These are phyloP conservation scores for Geotrichum histeridarum DNA, from an alignment of 1,139 yeast species.

Conservation along the genomic window DNA sequence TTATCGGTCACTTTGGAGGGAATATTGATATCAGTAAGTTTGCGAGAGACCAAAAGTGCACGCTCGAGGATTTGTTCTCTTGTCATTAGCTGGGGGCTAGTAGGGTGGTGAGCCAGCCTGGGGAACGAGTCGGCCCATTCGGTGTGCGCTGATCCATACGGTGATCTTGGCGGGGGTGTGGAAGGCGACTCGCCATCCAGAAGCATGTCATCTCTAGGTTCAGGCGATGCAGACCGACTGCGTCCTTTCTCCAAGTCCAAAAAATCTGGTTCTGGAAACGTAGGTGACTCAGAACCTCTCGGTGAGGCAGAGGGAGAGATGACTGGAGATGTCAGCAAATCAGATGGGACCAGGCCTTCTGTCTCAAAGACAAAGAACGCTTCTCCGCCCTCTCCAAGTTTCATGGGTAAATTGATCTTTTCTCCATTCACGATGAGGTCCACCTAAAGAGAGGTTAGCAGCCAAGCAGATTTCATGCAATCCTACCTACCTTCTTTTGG, in stretches of 20 bases:
- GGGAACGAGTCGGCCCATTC: slow-evolving; percentile 16
- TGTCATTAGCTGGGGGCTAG: slow-evolving; percentile 27
- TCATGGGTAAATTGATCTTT: slow-evolving; percentile 85
- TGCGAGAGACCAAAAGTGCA: slow-evolving; percentile 63
- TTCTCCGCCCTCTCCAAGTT: slow-evolving; percentile 95
- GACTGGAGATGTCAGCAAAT: slow-evolving; percentile 87
- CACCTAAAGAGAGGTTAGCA: slow-evolving; percentile 39
- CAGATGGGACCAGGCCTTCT: slow-evolving; percentile 62
- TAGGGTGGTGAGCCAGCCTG: slow-evolving; percentile 2
- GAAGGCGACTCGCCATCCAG: slow-evolving; percentile 11
- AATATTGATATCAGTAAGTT: slow-evolving; percentile 64
- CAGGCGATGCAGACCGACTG: slow-evolving; percentile 21
- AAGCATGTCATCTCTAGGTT: background rate
- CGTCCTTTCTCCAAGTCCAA: slow-evolving; percentile 40
- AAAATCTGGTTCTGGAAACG: slow-evolving; percentile 53
- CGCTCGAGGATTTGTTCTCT: slow-evolving; percentile 52
- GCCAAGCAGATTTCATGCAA: background rate
- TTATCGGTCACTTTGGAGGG: slow-evolving; percentile 85
- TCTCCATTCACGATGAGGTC: slow-evolving; percentile 81
- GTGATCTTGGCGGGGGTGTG: slow-evolving; percentile 10
- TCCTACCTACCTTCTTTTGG: slow-evolving; percentile 59
- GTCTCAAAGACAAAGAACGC: slow-evolving; percentile 96
- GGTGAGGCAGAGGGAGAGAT: slow-evolving; percentile 71
- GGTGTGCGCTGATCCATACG: background rate
- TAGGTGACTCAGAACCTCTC: slow-evolving; percentile 42